Base-by-base conservation (phyloP, 306 rosid genomes). In the Dryas octopetala region DNA sequence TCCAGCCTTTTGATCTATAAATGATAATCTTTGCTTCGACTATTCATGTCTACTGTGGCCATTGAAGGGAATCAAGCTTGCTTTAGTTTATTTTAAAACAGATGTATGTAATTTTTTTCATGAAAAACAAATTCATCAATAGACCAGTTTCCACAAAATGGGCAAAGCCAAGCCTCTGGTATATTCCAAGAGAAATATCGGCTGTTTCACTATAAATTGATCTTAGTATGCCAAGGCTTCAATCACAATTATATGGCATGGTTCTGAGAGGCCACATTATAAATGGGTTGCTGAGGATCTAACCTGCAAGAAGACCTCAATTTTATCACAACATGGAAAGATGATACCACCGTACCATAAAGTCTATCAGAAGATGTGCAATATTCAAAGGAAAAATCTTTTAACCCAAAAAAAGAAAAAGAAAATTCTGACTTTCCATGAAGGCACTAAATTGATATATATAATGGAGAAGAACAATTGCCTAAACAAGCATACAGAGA, bases 191-290 rank as follows among this genome's bases (percentile, higher is more conserved):
- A 61, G 8, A 61, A 61, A 17, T 61, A 61, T 17, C 46, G 32
- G 66, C 46, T 32, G 46, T 61, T 61, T 61, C 66, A 61, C 66
- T 46, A 61, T 61, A 17, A 61, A 61, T 26, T 32, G 17, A 41
- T 38, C 66, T 32, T 38, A 10, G 45, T 38, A 61, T 23, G 23
- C 23, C 23, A 23, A 23, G 23, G 23, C 23, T 23, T 23, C 23
- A 23, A 23, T 23, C 23, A 23, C 23, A 23, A 23, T 23, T 71
- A 80, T 79, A 74, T 9, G 93, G 91, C 78, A 75, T 61, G 46
- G 86, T 79, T 66, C 78, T 83, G 44, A 80, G 48, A 49, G 96
- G 89, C 87, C 74, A 75, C 82, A 54, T 54, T 78, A 53, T 81
- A 74, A 26, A 81, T 69, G 4, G 68, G 81, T 41, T 66, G 83